These are phyloP conservation scores for Epichloe elymi DNA, from an alignment of 2,329 filamentous ascomycete species.

Conservation along the genomic window DNA sequence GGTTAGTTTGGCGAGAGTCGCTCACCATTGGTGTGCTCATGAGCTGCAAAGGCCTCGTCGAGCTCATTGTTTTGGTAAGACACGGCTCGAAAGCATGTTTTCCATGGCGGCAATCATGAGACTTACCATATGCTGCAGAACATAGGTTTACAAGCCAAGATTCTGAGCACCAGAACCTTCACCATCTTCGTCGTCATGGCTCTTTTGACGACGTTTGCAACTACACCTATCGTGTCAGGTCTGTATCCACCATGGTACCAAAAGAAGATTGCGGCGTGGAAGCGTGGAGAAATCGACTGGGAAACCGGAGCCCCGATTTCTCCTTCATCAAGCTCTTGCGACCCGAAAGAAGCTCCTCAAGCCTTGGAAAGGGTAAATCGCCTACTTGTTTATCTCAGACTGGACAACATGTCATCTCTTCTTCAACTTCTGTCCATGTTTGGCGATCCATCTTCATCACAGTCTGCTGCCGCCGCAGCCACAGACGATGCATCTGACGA, in stretches of 20 bases:
- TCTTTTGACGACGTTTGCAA: conserved; percentile 70
- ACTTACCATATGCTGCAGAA: conserved; percentile 26
- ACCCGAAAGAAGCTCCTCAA: conserved; percentile 1
- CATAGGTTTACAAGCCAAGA: conserved; percentile 70
- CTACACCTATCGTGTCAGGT: conserved; percentile 59
- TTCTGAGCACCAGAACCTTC: conserved; percentile 69
- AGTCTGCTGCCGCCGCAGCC: background rate
- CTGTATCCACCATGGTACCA: conserved; percentile 59
- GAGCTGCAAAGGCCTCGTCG: conserved; percentile 93
- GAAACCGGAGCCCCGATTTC: conserved; percentile 23
- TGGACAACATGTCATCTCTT: conserved; percentile 72
- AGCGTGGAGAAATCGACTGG: conserved; percentile 84
- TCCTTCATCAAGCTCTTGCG: conserved; percentile 6
- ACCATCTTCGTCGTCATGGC: conserved; percentile 96
- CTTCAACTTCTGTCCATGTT: conserved; percentile 75
- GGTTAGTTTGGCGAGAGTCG: conserved; percentile 80
- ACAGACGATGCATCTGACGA: conserved; percentile 7
- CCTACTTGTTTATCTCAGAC: conserved; percentile 66
- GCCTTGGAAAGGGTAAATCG: conserved; percentile 33
- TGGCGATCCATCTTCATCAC: conserved; percentile 30
- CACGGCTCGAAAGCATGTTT: background rate
- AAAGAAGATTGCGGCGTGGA: conserved; percentile 41
- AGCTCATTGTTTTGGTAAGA: conserved; percentile 80
- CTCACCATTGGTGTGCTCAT: conserved; percentile 80
- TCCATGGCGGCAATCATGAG: background rate